Percentiles rank a stretch among this genome's conserved stretches.
phyloP scores from a whole-genome alignment of 371 early-diverging fungal genomes.

The Apophysomyces trapeziformis region DNA sequence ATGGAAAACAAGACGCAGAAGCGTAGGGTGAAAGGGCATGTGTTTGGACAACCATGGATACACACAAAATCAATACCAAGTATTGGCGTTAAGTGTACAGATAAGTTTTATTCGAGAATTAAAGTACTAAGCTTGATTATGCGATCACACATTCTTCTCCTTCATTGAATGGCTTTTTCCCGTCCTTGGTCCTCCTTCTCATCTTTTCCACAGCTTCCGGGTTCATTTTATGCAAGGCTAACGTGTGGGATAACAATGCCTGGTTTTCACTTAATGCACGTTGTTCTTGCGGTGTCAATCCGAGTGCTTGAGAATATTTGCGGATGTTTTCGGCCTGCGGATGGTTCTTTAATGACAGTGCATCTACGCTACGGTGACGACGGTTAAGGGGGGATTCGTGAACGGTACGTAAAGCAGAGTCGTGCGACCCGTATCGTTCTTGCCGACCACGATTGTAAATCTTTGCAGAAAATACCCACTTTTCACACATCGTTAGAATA shows the following conservation, averaged over 20 bases:
- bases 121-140: background rate
- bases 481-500: background rate
- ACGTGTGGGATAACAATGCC: constrained; percentile 43
- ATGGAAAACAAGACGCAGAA: no score
- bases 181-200: constrained; percentile 7
- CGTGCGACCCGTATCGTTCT: constrained; percentile 1
- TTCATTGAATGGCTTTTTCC: background rate
- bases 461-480: constrained; percentile 37
- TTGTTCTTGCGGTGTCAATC: constrained; percentile 47
- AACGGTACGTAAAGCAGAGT: constrained; percentile 3
- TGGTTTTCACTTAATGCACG: constrained; percentile 41
- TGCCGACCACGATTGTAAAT: constrained; percentile 29
- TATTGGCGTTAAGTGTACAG: no score
- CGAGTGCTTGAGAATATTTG: constrained; percentile 38
- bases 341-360: constrained; percentile 18
- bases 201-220: constrained; percentile 20
- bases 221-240: constrained; percentile 32
- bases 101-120: no score
- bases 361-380: constrained; percentile 2
- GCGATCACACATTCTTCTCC: constrained; percentile 6
- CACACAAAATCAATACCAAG: no score
- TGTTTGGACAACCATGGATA: no score
- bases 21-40: no score
- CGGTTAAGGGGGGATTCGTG: constrained; percentile 9
- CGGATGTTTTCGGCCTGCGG: constrained; percentile 42